Percentiles rank a stretch among this genome's conserved stretches.
Conservation (phyloP, 129 eudicot species). For the Artemisia tridentata region DNA sequence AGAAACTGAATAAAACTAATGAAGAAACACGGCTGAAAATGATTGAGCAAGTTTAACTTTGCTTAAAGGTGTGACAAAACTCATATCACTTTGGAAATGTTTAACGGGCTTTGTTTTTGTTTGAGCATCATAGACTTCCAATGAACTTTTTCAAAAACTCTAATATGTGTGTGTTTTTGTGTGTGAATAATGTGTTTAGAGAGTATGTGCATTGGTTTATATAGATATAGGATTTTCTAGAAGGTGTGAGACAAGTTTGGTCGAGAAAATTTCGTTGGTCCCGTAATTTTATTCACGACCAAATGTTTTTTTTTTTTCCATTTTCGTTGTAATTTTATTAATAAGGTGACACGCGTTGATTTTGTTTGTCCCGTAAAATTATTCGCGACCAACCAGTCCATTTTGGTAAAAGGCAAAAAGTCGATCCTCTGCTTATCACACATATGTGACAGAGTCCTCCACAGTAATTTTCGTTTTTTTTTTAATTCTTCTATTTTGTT, state of each 20-base stretch:
- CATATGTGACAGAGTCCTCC: too few species aligned
- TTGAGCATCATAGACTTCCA: constrained; percentile 8
- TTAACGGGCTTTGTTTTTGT: constrained; percentile 18
- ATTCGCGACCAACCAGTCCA: too few species aligned
- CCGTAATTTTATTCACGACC: too few species aligned
- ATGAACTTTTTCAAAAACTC: constrained; percentile 3
- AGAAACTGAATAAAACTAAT: constrained; percentile 68
- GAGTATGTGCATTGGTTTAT: not conserved
- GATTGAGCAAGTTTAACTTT: constrained; percentile 56
- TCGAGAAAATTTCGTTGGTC: too few species aligned
- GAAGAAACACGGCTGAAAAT: constrained; percentile 59
- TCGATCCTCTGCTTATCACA: too few species aligned
- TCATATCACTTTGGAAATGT: constrained; percentile 38
- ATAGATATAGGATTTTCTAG: constrained; percentile 10
- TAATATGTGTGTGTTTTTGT: not conserved
- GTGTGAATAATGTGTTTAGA: not conserved
- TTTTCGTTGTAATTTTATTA: too few species aligned
- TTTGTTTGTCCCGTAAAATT: too few species aligned
- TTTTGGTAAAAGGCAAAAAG: too few species aligned
- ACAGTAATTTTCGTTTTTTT: too few species aligned
- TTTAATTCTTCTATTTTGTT: too few species aligned
- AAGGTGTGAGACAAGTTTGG: constrained; percentile 2
- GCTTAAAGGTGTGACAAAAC: constrained; percentile 34
- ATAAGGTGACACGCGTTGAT: too few species aligned
- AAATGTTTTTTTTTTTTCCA: too few species aligned